Percentiles rank a stretch among this genome's conserved stretches.
Evolutionary conservation across 2,329 filamentous ascomycete genomes (phyloP).

Genomic region (Cladophialophora carrionii): DNA sequence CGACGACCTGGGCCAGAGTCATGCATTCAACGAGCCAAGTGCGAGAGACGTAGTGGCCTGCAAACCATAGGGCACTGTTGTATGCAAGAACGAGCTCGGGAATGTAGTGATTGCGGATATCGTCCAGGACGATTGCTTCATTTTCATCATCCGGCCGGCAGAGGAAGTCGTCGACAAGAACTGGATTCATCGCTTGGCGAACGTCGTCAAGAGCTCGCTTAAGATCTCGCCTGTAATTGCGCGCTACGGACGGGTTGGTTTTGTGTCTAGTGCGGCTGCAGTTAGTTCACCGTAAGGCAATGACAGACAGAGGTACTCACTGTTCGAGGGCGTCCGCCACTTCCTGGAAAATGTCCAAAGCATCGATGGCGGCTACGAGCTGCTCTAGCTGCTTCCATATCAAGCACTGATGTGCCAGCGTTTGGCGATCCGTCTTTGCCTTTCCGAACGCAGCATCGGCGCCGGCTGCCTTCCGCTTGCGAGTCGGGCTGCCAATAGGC

Average conservation of each 20-base stretch:
- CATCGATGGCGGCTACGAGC: conserved; percentile 67
- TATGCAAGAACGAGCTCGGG: conserved; percentile 86
- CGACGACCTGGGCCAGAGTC: conserved; percentile 80
- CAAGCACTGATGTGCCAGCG: conserved; percentile 60
- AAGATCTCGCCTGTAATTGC: conserved; percentile 60
- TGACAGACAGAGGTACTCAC: conserved; percentile 41
- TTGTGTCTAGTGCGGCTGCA: conserved; percentile 31
- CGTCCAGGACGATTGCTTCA: conserved; percentile 64
- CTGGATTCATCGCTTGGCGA: conserved; percentile 61
- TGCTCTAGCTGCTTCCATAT: conserved; percentile 71
- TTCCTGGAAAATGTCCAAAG: conserved; percentile 67
- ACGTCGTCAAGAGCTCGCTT: conserved; percentile 58
- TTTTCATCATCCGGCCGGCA: conserved; percentile 48
- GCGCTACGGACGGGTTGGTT: conserved; percentile 45
- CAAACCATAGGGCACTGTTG: conserved; percentile 76
- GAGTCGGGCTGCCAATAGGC: conserved; percentile 37
- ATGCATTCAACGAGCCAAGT: conserved; percentile 81
- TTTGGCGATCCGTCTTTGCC: conserved; percentile 46
- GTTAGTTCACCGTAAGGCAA: conserved; percentile 15
- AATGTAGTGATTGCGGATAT: conserved; percentile 76
- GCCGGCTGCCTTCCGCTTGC: conserved; percentile 38
- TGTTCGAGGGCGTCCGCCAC: conserved; percentile 53
- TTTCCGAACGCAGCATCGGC: conserved; percentile 41
- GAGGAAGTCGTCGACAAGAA: conserved; percentile 68
- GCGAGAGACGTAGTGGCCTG: conserved; percentile 72